Base-by-base conservation (phyloP, 1,284 basidiomycete genomes). In the Jaminaea rosea region DNA sequence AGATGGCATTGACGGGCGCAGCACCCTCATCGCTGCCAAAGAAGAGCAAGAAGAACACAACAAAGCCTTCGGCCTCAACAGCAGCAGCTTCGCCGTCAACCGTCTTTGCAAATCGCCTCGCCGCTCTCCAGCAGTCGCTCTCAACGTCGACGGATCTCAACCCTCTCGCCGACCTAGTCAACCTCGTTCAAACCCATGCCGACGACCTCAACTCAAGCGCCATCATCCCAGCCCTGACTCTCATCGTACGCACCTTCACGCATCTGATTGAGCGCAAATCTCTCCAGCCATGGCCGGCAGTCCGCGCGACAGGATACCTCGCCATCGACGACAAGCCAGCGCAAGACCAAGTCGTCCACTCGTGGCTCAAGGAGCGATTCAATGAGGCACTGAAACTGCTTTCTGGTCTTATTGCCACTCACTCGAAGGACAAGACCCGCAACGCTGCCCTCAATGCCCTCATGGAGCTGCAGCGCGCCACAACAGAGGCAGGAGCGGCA, bases 71-170 rank as follows among this genome's bases (percentile, higher is more conserved):
- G 15, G 41, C 21, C 6, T 24, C 4, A 24, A 21, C 26, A 49
- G 34, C n/a, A n/a, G n/a, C n/a, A n/a, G n/a, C n/a, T 26, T 19
- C 13, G 15, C 27, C 21, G 4, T 24, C 4, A 24, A 21, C 26
- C 45, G 34, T 44, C 17, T 45, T 45, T 28, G 19, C 28, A 3
- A n/a, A 15, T 3, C n/a, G 17, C 2, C 15, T 63, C 11, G 49
- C 55, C 15, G 47, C 56, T 5, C 45, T 67, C 4, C 63, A 67
- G 29, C 34, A 26, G 21, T 44, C 15, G 50, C 60, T 69, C 26
- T 50, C 63, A 5, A 55, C 56, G 1, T 65, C 61, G 1, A 56
- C 65, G 9, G 65, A 69, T 46, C 60, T 69, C 46, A 69, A 69
- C 44, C 67, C 67, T 3, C 52, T 69, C 28, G 52, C 58, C 10